Evolutionary conservation across 2,329 filamentous ascomycete genomes (phyloP).

Genomic region (Orbilia quercus): DNA sequence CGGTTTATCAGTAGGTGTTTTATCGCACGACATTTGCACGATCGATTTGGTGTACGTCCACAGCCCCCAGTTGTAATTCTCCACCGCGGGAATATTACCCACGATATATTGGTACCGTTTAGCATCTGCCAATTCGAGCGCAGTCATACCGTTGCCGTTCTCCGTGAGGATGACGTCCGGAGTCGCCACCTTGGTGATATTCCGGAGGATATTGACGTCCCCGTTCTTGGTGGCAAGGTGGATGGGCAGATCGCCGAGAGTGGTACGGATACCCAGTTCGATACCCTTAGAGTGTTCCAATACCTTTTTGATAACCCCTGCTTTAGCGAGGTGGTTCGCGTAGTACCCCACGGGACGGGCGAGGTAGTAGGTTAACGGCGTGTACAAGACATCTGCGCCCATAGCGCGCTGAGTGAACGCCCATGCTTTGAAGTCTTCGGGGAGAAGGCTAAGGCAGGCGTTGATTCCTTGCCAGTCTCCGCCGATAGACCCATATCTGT

Average conservation of each 20-base stretch:
- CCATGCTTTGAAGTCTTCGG: conserved; percentile 65
- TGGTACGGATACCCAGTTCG: conserved; percentile 66
- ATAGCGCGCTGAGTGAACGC: conserved; percentile 69
- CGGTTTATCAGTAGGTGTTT: too few species aligned
- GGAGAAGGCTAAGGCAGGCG: conserved; percentile 70
- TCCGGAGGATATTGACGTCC: conserved; percentile 15
- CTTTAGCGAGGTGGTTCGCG: conserved; percentile 59
- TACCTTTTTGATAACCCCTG: conserved; percentile 67
- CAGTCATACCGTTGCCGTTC: conserved; percentile 59
- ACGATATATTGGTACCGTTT: conserved; percentile 47
- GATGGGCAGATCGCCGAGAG: conserved; percentile 64
- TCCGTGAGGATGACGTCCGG: conserved; percentile 57
- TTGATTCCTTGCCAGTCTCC: conserved; percentile 62
- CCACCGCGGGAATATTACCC: conserved; percentile 14
- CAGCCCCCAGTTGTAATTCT: conserved; percentile 17
- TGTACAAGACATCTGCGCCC: conserved; percentile 70
- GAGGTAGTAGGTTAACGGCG: conserved; percentile 73
- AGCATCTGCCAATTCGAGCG: conserved; percentile 57
- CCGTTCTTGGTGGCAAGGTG: conserved; percentile 60
- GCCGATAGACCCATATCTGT: neutral
- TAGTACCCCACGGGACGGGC: conserved; percentile 61
- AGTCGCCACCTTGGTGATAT: conserved; percentile 60
- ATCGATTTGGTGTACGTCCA: conserved; percentile 15
- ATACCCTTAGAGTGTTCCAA: conserved; percentile 70
- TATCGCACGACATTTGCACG: conserved; percentile 4